phyloP scores from a whole-genome alignment of 768 basidiomycete species.

The Ramaria rubella region DNA sequence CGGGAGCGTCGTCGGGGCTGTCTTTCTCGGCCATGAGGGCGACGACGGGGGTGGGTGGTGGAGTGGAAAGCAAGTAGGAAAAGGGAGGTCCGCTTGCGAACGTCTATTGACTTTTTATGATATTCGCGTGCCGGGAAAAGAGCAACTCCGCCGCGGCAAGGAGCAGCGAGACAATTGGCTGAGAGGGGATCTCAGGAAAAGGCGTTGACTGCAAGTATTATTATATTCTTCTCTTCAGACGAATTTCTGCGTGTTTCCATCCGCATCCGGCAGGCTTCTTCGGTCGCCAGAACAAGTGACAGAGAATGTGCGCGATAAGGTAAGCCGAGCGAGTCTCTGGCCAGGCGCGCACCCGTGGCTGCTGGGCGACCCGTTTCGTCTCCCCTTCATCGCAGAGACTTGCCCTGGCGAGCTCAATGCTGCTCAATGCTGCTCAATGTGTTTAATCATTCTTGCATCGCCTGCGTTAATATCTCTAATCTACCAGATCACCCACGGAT shows the following conservation, averaged over 20 bases:
- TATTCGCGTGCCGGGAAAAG: conserved; percentile 6
- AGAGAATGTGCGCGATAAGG: not conserved
- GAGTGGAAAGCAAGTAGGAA: conserved; percentile 37
- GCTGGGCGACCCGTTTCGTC: not conserved
- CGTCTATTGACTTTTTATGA: conserved; percentile 17
- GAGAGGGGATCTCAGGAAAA: conserved; percentile 8
- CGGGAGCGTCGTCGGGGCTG: conserved; percentile 42
- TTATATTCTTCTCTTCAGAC: conserved; percentile 5
- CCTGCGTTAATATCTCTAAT: not conserved
- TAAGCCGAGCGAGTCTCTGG: not conserved
- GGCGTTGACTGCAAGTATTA: conserved; percentile 5
- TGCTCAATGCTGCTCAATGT: too few species aligned
- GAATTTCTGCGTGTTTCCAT: conserved; percentile 7
- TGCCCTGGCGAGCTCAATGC: too few species aligned
- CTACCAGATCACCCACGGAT: not conserved
- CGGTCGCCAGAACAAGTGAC: conserved; percentile 5
- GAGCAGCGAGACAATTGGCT: conserved; percentile 1
- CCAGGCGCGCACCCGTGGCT: not conserved
- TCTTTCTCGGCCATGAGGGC: conserved; percentile 60
- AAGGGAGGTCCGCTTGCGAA: conserved; percentile 54
- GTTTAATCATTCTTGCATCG: too few species aligned
- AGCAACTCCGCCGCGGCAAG: conserved; percentile 4
- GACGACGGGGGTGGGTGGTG: conserved; percentile 19
- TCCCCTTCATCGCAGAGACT: too few species aligned
- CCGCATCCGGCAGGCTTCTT: conserved; percentile 4